phyloP scores from a whole-genome alignment of 1,139 yeast genomes.

The Taphrina betulina region DNA sequence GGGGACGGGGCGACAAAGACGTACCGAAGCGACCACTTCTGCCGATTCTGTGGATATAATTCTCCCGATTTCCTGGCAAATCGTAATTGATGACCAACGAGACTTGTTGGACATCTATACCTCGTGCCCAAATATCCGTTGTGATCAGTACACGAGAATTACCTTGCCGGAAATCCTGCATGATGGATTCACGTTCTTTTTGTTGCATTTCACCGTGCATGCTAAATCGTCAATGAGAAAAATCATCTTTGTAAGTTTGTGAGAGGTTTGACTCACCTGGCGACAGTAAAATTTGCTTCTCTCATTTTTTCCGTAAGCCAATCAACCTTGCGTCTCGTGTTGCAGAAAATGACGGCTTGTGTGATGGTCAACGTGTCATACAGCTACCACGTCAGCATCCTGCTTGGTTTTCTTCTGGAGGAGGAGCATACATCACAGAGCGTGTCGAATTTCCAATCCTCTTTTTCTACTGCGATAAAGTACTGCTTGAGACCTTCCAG shows the following conservation, averaged over 20 bases:
- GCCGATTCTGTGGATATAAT: conserved; percentile 99
- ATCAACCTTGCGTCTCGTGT: conserved; percentile 98
- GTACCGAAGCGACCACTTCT: conserved; percentile 96
- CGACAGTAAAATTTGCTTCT: conserved; percentile 87
- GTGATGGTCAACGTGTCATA: conserved; percentile 97
- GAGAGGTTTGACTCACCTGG: conserved; percentile 46
- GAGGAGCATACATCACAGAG: conserved; percentile 63
- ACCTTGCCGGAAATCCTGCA: conserved; percentile 98
- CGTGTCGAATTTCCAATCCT: conserved; percentile 91
- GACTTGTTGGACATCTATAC: conserved; percentile 99
- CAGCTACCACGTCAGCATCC: conserved; percentile 49
- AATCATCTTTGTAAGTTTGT: background rate
- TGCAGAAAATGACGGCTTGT: conserved; percentile 99
- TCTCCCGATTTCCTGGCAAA: conserved; percentile 94
- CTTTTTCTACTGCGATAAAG: conserved; percentile 90
- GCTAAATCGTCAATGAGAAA: conserved; percentile 42
- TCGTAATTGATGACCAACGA: conserved; percentile 97
- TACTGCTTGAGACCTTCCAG: conserved; percentile 98
- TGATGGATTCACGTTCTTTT: conserved; percentile 94
- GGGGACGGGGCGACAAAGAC: background rate
- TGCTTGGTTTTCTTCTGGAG: background rate
- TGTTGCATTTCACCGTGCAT: conserved; percentile 98
- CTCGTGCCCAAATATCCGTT: conserved; percentile 98
- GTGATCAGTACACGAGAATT: conserved; percentile 95
- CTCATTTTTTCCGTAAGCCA: conserved; percentile 82